Conservation (phyloP, 257 asterid genomes). For the Solanum chaucha region DNA sequence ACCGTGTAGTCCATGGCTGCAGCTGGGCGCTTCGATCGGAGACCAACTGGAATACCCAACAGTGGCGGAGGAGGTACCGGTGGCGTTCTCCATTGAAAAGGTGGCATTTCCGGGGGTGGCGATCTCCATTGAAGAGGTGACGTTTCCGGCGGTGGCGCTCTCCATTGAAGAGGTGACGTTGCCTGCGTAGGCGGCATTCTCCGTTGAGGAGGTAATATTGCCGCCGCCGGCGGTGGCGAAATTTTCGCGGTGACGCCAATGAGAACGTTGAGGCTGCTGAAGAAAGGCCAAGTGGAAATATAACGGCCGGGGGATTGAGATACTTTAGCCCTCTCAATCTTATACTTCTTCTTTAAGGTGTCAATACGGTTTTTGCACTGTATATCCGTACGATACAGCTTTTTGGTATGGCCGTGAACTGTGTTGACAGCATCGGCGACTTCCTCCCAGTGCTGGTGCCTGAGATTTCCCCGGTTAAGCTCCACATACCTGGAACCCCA, state of each 20-base stretch:
- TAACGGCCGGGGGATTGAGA: constrained; percentile 45
- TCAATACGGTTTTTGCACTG: constrained; percentile 97
- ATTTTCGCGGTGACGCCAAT: constrained; percentile 40
- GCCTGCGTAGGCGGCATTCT: background rate
- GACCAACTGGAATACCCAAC: constrained; percentile 74
- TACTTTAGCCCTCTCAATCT: constrained; percentile 57
- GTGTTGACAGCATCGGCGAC: constrained; percentile 87
- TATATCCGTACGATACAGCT: constrained; percentile 69
- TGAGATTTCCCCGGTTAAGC: constrained; percentile 84
- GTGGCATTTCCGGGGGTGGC: background rate
- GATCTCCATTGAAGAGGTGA: background rate
- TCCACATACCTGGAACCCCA: constrained; percentile 75
- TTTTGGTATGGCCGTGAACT: constrained; percentile 43
- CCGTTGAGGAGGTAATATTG: constrained; percentile 6
- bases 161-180: background rate
- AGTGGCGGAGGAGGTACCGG: constrained; percentile 26
- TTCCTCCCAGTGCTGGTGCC: constrained; percentile 85
- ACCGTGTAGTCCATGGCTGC: constrained; percentile 22
- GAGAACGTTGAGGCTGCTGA: constrained; percentile 49
- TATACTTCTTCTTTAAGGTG: constrained; percentile 83
- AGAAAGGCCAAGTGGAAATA: constrained; percentile 74
- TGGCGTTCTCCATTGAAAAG: background rate
- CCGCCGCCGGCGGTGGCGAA: constrained; percentile 22
- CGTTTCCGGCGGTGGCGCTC: background rate
- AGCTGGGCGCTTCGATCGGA: constrained; percentile 60